Evolutionary conservation across 805 yeast species (phyloP).

Genomic region (Kluyveromyces starmeri): DNA sequence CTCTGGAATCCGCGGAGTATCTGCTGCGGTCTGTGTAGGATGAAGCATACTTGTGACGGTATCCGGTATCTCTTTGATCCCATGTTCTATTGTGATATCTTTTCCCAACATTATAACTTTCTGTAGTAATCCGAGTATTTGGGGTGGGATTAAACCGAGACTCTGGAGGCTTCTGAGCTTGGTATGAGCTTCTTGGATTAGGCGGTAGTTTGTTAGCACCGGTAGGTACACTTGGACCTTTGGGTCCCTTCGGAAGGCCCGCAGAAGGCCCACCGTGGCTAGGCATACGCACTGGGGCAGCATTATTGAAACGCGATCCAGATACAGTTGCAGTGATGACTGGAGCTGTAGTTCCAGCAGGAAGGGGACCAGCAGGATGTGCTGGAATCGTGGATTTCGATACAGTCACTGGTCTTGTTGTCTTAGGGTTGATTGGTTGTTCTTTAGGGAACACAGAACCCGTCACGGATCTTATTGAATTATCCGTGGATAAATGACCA

Average conservation of each 20-base stretch:
- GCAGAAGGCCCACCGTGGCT: neutral
- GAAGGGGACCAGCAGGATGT: neutral
- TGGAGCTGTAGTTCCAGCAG: neutral
- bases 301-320: neutral
- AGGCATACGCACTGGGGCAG: neutral
- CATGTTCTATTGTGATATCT: neutral
- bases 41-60: neutral
- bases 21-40: neutral
- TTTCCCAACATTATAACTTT: neutral
- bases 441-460: neutral
- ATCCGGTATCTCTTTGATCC: too few species aligned
- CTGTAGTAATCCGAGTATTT: neutral
- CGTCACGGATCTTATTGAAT: conserved; percentile 1
- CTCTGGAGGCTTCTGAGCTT: neutral
- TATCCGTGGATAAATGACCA: conserved; percentile 18
- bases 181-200: neutral
- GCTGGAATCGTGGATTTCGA: neutral
- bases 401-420: neutral
- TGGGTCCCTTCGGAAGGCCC: conserved; percentile 8
- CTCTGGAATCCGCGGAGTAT: too few species aligned
- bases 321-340: too few species aligned
- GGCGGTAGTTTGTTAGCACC: neutral
- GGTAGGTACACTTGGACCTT: conserved; percentile 1
- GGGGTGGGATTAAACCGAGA: neutral
- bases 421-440: neutral